Conservation (phyloP, 176 grass and related monocot genomes). For the Oryza brachyantha region DNA sequence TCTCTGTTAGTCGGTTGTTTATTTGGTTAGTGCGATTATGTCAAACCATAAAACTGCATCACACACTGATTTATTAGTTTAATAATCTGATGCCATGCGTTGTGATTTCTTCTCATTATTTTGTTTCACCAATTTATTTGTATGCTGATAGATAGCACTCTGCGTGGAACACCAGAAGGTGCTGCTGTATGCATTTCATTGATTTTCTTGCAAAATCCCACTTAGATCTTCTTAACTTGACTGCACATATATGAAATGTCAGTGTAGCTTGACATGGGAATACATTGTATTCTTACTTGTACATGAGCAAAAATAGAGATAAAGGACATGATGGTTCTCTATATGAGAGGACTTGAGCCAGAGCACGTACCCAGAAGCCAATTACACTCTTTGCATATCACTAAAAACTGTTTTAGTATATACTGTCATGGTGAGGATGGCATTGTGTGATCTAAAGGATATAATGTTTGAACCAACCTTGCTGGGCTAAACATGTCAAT, state of each 20-base stretch:
- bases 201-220: neutral
- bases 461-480: neutral
- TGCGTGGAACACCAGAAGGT: neutral
- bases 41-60: constrained; percentile 1
- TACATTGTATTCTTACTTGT: neutral
- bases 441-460: neutral
- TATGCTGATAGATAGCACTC: neutral
- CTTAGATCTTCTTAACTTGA: neutral
- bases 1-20: neutral
- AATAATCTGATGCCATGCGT: neutral
- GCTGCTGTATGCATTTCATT: neutral
- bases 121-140: neutral
- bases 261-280: constrained; percentile 6
- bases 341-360: neutral
- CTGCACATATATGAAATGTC: neutral
- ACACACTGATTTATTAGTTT: neutral
- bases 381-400: constrained; percentile 1
- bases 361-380: neutral
- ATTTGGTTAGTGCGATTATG: neutral
- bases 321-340: neutral
- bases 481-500: constrained; percentile 1
- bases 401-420: neutral
- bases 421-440: neutral
- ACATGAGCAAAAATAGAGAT: neutral
- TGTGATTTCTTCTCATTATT: neutral